These are phyloP conservation scores for Ceratocystiopsis minuta DNA, from an alignment of 2,329 filamentous ascomycete species.

Conservation along the genomic window DNA sequence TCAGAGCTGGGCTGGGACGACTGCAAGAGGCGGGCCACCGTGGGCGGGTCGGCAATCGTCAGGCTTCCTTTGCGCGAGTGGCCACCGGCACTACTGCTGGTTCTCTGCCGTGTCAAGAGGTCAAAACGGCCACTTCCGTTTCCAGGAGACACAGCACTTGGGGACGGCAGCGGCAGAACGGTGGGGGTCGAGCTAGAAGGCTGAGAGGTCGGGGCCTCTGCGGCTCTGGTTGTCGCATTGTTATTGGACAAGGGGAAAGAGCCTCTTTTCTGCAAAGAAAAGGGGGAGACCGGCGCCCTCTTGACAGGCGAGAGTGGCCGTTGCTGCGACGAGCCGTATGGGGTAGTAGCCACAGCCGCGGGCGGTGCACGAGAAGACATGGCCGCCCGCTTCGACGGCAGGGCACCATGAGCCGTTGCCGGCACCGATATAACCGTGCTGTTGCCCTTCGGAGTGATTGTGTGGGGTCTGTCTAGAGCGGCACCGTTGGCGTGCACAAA, in stretches of 20 bases:
- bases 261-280: conserved; percentile 1
- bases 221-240: too few species aligned
- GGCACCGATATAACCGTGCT: too few species aligned
- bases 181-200: not conserved
- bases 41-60: conserved; percentile 9
- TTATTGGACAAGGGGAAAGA: not conserved
- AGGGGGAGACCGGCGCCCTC: conserved; percentile 5
- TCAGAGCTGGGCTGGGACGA: conserved; percentile 6
- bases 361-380: not conserved
- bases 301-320: conserved; percentile 36
- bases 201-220: too few species aligned
- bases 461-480: not conserved
- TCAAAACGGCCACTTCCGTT: not conserved
- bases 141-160: conserved; percentile 1
- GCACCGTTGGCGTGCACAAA: conserved; percentile 61
- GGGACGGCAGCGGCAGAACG: not conserved
- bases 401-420: too few species aligned
- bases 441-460: too few species aligned
- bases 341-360: too few species aligned
- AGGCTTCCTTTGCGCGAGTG: conserved; percentile 25
- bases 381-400: too few species aligned
- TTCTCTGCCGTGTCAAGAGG: not conserved
- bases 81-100: not conserved
- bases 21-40: conserved; percentile 6
- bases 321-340: conserved; percentile 11